Base-by-base conservation (phyloP, 192 early-diverging fungal species). In the Kickxella alabastrina region DNA sequence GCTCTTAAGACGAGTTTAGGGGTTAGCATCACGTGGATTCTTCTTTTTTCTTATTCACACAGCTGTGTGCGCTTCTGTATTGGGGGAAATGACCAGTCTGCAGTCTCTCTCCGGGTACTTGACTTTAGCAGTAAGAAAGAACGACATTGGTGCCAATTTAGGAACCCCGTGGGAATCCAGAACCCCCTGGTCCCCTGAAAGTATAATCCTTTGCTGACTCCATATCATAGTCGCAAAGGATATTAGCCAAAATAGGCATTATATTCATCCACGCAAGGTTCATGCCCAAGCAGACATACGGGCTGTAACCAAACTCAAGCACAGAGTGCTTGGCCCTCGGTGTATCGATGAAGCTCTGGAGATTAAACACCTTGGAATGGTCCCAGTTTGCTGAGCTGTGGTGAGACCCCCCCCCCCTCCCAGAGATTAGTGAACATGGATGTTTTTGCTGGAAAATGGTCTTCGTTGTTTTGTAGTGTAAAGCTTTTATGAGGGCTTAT, bases 211-310 rank as follows among this genome's bases (percentile, higher is more conserved):
- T 6, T 1, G 70, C 57, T 0, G 62, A 12, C 0, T 21, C 7
- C n/a, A 73, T 29, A 9, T 66, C 49, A 21, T 59, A 73, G 14
- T 42, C 26, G 9, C 37, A 48, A 24, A 73, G 54, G 4, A 73
- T 0, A 15, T 57, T 73, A 23, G 63, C 53, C 34, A 73, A 5
- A 0, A 62, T 57, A 4, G 59, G 61, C 5, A 53, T 13, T 59
- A 73, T 61, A 7, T 73, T 55, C 15, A 57, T 43, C 53, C 49
- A 49, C 3, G 63, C 70, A 31, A 73, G 25, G 10, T 61, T 45
- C 32, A 54, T 65, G 10, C 70, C 63, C 43, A 63, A 38, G 34
- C 70, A 73, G 4, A 57, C 49, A 12, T 63, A 29, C n/a, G 36
- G 54, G 23, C 70, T 63, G 15, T 54, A 49, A 0, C 62, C 57